Percentiles rank a stretch among this genome's conserved stretches.
Conservation (phyloP, 495 filamentous ascomycete species). For the Thermochaetoides thermophila region DNA sequence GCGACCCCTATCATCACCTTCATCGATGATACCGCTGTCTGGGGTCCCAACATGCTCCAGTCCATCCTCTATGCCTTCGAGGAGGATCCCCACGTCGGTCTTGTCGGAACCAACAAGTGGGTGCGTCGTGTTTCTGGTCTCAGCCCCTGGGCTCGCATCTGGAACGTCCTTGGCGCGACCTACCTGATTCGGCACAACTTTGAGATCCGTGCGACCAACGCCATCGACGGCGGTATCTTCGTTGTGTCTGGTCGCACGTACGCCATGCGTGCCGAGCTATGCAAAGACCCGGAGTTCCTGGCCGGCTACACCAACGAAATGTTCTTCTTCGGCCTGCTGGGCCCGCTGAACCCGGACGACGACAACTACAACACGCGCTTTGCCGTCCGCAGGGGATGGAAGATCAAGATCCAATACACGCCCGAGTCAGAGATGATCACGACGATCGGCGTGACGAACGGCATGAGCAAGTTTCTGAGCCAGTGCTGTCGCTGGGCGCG, state of each 20-base stretch:
- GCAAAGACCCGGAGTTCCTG: slow-evolving; percentile 30
- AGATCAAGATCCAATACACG: slow-evolving; percentile 47
- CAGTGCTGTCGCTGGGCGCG: slow-evolving; percentile 48
- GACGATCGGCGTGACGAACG: slow-evolving; percentile 30
- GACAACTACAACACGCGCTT: slow-evolving; percentile 59
- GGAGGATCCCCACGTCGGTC: slow-evolving; percentile 32
- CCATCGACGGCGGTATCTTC: slow-evolving; percentile 41
- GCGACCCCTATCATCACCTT: slow-evolving; percentile 32
- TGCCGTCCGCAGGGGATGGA: slow-evolving; percentile 39
- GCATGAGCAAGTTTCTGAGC: slow-evolving; percentile 37
- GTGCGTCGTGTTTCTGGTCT: slow-evolving; percentile 22
- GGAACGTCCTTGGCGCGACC: slow-evolving; percentile 36
- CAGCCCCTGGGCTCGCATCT: slow-evolving; percentile 21
- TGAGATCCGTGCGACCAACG: slow-evolving; percentile 37
- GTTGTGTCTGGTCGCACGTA: slow-evolving; percentile 40
- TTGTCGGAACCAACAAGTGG: slow-evolving; percentile 38
- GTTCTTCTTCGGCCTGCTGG: slow-evolving; percentile 33
- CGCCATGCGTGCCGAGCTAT: slow-evolving; percentile 32
- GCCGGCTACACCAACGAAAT: slow-evolving; percentile 42
- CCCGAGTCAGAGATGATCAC: slow-evolving; percentile 43
- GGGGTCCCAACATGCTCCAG: slow-evolving; percentile 29
- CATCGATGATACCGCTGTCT: slow-evolving; percentile 42
- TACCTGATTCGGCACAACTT: slow-evolving; percentile 46
- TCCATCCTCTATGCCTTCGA: slow-evolving; percentile 38
- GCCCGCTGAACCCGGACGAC: slow-evolving; percentile 44